Conservation (phyloP, 169 alveolate genomes). For the Plasmodium adleri region DNA sequence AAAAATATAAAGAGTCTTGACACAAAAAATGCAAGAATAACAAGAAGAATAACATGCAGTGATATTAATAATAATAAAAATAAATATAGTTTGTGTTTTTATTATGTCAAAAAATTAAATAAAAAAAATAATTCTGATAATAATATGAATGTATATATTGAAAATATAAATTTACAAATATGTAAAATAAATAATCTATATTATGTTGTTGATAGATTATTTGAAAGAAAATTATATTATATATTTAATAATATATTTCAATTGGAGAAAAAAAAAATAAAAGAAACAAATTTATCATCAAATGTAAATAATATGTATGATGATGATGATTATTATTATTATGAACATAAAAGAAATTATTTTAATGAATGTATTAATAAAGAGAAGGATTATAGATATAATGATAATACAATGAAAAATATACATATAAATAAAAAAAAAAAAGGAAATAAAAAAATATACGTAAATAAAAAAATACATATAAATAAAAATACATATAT, state of each 20-base stretch:
- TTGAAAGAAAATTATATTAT: constrained; percentile 15
- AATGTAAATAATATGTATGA: too few species aligned
- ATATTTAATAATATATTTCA: constrained; percentile 12
- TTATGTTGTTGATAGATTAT: background rate
- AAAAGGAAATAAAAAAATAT: too few species aligned
- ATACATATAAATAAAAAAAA: too few species aligned
- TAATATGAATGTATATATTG: background rate
- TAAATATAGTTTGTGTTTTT: constrained; percentile 4
- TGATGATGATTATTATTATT: too few species aligned
- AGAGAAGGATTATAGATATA: background rate
- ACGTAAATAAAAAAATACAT: too few species aligned
- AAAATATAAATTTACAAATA: constrained; percentile 1
- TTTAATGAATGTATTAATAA: too few species aligned
- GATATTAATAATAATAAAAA: background rate
- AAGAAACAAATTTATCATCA: background rate
- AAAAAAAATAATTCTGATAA: background rate
- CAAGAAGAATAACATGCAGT: background rate
- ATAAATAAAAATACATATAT: background rate
- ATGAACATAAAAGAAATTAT: too few species aligned
- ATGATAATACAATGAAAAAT: too few species aligned
- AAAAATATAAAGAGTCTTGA: too few species aligned
- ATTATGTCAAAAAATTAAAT: constrained; percentile 7
- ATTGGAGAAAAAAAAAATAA: background rate
- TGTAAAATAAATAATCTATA: constrained; percentile 6
- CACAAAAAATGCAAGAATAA: background rate